A percentile compares a stretch with the other conserved stretches of the same genome.
Evolutionary conservation across 305 asterid genomes (phyloP).

Genomic region (Petunia hybrid): DNA sequence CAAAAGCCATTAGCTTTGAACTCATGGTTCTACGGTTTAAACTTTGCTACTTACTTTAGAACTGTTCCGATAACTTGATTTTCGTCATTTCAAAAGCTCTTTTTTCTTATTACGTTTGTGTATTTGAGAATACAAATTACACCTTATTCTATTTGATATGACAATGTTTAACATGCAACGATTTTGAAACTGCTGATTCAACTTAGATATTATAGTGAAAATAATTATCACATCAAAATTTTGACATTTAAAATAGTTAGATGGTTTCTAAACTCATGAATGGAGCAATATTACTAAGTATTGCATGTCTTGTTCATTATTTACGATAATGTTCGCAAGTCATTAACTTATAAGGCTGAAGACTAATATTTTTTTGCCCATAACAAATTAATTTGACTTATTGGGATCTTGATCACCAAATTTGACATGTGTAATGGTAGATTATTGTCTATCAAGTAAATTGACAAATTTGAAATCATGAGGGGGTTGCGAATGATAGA

Average conservation of each 20-base stretch:
- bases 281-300: too few species aligned
- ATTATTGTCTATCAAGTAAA: not conserved
- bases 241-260: not conserved
- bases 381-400: too few species aligned
- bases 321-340: too few species aligned
- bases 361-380: too few species aligned
- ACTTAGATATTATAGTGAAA: not conserved
- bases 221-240: not conserved
- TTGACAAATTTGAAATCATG: not conserved
- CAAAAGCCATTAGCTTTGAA: not conserved
- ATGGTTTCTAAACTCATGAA: too few species aligned
- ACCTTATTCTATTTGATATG: too few species aligned
- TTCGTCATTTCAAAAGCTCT: not conserved
- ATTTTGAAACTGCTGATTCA: not conserved
- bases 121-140: too few species aligned
- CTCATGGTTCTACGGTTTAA: not conserved
- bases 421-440: slow-evolving; percentile 4
- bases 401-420: too few species aligned
- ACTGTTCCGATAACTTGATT: not conserved
- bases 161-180: not conserved
- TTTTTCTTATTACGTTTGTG: too few species aligned
- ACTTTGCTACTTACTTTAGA: too few species aligned
- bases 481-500: not conserved
- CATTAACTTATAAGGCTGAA: too few species aligned
- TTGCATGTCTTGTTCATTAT: too few species aligned